Percentiles rank a stretch among this genome's conserved stretches.
phyloP scores from a whole-genome alignment of 331 rosid genomes.

The Cydonia oblonga region DNA sequence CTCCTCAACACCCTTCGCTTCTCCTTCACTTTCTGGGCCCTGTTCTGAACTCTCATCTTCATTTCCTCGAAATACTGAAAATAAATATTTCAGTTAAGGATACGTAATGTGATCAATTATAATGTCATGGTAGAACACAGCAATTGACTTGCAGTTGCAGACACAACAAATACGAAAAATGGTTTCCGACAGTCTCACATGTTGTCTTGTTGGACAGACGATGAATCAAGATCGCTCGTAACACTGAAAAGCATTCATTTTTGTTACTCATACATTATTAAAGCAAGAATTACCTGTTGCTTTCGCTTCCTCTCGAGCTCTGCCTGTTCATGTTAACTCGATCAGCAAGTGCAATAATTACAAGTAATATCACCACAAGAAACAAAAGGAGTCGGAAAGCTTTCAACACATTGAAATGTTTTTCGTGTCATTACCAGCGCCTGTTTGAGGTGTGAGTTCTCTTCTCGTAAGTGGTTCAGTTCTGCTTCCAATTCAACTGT shows the following conservation, averaged over 20 bases:
- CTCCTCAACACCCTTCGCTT: conserved; percentile 51
- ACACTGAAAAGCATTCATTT: no score
- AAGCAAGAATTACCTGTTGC: conserved; percentile 44
- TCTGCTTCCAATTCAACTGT: conserved; percentile 89
- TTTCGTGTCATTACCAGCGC: conserved; percentile 45
- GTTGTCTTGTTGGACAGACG: no score
- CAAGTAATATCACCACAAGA: background rate
- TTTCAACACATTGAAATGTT: background rate
- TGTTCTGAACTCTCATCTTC: conserved; percentile 36
- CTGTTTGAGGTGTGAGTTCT: conserved; percentile 58
- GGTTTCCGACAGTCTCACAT: no score
- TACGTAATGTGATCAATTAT: background rate
- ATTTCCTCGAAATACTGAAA: conserved; percentile 53
- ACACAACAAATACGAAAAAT: no score
- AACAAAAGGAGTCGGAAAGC: background rate
- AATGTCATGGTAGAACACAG: no score
- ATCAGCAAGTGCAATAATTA: background rate
- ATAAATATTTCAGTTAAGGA: background rate
- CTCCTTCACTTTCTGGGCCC: conserved; percentile 47
- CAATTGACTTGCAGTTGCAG: no score
- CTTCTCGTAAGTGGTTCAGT: conserved; percentile 60
- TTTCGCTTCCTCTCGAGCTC: conserved; percentile 57
- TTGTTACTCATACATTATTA: no score
- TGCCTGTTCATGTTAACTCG: conserved; percentile 26
- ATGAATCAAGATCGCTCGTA: no score